Evolutionary conservation across 2,329 filamentous ascomycete species (phyloP).

Genomic region (Cladosporium sp.): DNA sequence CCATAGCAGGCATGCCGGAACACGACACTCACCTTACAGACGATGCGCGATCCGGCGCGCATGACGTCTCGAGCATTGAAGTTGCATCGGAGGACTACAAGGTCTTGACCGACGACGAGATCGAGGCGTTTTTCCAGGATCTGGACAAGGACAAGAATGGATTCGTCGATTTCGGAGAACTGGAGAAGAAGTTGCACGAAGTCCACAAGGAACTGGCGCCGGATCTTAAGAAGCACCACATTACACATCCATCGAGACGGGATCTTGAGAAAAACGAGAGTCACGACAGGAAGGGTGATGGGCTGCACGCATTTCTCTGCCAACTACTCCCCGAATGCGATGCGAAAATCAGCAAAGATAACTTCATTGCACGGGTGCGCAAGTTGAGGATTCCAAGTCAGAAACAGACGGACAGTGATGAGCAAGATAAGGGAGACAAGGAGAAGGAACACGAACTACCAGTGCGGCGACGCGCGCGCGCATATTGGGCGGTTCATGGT

Average conservation of each 20-base stretch:
- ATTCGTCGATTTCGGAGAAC: conserved; percentile 48
- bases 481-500: conserved; percentile 55
- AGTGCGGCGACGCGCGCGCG: conserved; percentile 43
- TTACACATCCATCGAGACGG: conserved; percentile 33
- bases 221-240: conserved; percentile 43
- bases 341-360: conserved; percentile 42
- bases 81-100: conserved; percentile 20
- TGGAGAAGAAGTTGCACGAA: conserved; percentile 51
- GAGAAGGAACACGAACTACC: conserved; percentile 35
- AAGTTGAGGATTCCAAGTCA: conserved; percentile 56
- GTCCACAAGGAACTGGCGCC: conserved; percentile 51
- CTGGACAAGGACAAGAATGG: conserved; percentile 52
- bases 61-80: conserved; percentile 4
- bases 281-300: conserved; percentile 23
- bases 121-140: conserved; percentile 50
- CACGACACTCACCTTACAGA: neutral
- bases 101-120: conserved; percentile 45
- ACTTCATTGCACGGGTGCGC: conserved; percentile 54
- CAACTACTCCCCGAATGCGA: conserved; percentile 41
- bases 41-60: neutral
- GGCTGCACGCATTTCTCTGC: conserved; percentile 50
- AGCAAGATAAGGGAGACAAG: conserved; percentile 46
- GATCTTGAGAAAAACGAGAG: conserved; percentile 32
- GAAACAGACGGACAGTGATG: conserved; percentile 52
- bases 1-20: conserved; percentile 2